Evolutionary conservation across 768 basidiomycete species (phyloP).

Genomic region (Podaxis sp.): DNA sequence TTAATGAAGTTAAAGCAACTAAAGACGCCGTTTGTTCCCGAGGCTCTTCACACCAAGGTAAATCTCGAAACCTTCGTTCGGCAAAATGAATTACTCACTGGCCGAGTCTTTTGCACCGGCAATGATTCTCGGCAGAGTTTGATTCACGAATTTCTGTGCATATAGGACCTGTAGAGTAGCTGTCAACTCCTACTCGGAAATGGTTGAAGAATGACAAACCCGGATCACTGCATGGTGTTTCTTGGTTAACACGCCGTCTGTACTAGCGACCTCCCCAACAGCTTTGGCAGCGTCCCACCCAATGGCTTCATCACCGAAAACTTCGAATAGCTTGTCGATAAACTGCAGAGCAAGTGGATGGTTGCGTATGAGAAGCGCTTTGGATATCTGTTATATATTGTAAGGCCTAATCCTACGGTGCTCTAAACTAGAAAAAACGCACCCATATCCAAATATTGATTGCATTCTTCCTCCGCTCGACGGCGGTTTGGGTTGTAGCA

Average conservation of each 20-base stretch:
- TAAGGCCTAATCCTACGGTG: not conserved
- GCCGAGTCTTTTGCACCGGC: slow-evolving; percentile 55
- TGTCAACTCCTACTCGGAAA: slow-evolving; percentile 1
- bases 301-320: slow-evolving; percentile 66
- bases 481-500: slow-evolving; percentile 26
- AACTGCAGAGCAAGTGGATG: slow-evolving; percentile 58
- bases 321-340: slow-evolving; percentile 63
- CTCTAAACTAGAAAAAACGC: slow-evolving; percentile 18
- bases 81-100: slow-evolving; percentile 38
- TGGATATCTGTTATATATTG: slow-evolving; percentile 55
- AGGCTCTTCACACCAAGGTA: slow-evolving; percentile 37
- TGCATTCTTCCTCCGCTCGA: slow-evolving; percentile 46
- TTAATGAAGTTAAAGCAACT: slow-evolving; percentile 78
- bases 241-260: slow-evolving; percentile 71
- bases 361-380: slow-evolving; percentile 76
- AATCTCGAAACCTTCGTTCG: not conserved
- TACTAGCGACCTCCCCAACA: slow-evolving; percentile 63
- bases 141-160: slow-evolving; percentile 72
- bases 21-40: slow-evolving; percentile 67
- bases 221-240: slow-evolving; percentile 75
- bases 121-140: slow-evolving; percentile 74
- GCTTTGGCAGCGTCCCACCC: slow-evolving; percentile 75
- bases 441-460: slow-evolving; percentile 75
- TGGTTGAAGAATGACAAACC: slow-evolving; percentile 40
- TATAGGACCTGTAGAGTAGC: slow-evolving; percentile 58